Evolutionary conservation across 129 eudicot genomes (phyloP).

Genomic region (Smallanthus sonchifolius): DNA sequence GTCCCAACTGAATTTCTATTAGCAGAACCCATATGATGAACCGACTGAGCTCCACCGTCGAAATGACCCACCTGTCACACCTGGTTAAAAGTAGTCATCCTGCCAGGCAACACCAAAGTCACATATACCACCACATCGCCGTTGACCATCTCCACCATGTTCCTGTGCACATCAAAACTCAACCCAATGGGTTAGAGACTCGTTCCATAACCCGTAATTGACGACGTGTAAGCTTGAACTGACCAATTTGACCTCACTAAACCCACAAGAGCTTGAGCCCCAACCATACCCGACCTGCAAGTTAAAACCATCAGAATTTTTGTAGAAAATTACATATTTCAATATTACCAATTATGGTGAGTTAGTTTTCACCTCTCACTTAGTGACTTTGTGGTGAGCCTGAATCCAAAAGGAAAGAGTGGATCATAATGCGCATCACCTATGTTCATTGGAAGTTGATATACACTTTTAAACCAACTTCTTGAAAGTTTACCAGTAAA

Average conservation of each 20-base stretch:
- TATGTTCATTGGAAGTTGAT: conserved; percentile 64
- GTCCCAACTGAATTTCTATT: conserved; percentile 41
- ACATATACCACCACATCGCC: too few species aligned
- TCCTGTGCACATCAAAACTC: too few species aligned
- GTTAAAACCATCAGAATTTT: background rate
- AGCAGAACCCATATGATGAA: conserved; percentile 36
- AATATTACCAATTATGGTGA: background rate
- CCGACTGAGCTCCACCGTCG: conserved; percentile 26
- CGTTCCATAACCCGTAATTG: conserved; percentile 28
- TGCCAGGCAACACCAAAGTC: conserved; percentile 46
- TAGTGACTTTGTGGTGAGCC: conserved; percentile 39
- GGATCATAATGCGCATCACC: conserved; percentile 63
- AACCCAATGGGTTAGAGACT: conserved; percentile 23
- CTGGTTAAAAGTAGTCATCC: too few species aligned
- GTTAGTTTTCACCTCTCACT: conserved; percentile 21
- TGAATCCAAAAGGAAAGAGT: conserved; percentile 58
- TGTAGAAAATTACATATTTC: background rate
- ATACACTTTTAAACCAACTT: conserved; percentile 64
- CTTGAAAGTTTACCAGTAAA: conserved; percentile 55
- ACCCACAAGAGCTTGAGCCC: conserved; percentile 65
- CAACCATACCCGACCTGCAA: conserved; percentile 44
- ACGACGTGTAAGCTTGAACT: conserved; percentile 45
- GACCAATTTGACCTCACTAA: conserved; percentile 41
- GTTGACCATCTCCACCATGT: too few species aligned
- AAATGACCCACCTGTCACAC: conserved; percentile 66